A percentile compares a stretch with the other conserved stretches of the same genome.
Conservation (phyloP, 371 early-diverging fungal species). For the Mucor racemosus region DNA sequence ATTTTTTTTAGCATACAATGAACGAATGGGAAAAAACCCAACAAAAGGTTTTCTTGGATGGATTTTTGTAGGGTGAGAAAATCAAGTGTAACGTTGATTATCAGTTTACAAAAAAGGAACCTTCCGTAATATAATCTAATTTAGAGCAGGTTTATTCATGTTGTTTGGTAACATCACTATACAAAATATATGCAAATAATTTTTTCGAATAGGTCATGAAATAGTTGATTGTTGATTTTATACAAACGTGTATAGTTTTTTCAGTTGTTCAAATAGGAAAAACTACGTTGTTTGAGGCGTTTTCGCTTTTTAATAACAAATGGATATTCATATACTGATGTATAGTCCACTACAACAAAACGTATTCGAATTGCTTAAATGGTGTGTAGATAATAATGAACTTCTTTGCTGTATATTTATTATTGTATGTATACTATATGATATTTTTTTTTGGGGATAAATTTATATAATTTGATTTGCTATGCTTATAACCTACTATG, state of each 20-base stretch:
- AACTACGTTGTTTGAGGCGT: no score
- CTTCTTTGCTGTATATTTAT: not conserved
- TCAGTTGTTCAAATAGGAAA: no score
- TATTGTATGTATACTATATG: not conserved
- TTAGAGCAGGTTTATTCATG: not conserved
- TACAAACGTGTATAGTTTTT: no score
- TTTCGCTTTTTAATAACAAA: no score
- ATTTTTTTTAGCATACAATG: not conserved
- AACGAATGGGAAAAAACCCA: not conserved
- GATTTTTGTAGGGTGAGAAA: slow-evolving; percentile 4
- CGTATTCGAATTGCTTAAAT: no score
- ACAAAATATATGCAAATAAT: not conserved
- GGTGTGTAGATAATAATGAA: no score
- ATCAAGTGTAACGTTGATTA: not conserved
- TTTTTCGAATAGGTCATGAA: no score
- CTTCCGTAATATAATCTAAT: not conserved
- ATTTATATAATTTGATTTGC: not conserved
- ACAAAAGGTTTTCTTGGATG: not conserved
- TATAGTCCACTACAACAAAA: no score
- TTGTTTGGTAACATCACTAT: not conserved
- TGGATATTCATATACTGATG: no score
- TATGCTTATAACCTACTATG: not conserved
- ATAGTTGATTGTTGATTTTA: no score
- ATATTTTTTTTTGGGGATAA: not conserved
- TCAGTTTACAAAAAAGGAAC: not conserved